Percentiles rank a stretch among this genome's conserved stretches.
Evolutionary conservation across 1,284 basidiomycete genomes (phyloP).

Genomic region (Somion occarium): DNA sequence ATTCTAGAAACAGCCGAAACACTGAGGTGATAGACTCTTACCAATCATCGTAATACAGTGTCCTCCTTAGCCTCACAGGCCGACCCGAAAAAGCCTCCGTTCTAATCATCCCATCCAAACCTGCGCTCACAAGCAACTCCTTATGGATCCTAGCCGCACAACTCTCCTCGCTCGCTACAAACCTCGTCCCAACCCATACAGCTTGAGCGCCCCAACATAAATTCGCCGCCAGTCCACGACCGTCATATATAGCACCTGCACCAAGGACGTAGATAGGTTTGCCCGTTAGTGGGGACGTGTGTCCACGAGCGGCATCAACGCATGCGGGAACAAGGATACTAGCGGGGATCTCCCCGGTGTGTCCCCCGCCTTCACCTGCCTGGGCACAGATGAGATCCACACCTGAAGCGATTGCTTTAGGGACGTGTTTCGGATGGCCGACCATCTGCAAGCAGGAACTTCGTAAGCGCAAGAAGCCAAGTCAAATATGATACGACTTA

Average conservation of each 20-base stretch:
- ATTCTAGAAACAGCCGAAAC: not conserved
- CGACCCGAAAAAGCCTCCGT: constrained; percentile 84
- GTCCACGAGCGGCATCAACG: constrained; percentile 72
- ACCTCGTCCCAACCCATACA: constrained; percentile 67
- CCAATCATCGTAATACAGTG: constrained; percentile 60
- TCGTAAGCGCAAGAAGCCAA: constrained; percentile 7
- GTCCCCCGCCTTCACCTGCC: constrained; percentile 81
- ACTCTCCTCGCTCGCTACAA: constrained; percentile 78
- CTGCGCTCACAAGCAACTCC: constrained; percentile 57
- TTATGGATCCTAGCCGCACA: constrained; percentile 79
- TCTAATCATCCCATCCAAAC: constrained; percentile 64
- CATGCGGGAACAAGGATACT: constrained; percentile 76
- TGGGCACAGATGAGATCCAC: constrained; percentile 87
- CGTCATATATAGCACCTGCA: constrained; percentile 82
- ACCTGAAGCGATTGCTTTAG: constrained; percentile 72
- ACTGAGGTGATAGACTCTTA: constrained; percentile 11
- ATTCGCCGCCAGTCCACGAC: constrained; percentile 76
- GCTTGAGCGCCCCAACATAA: constrained; percentile 79
- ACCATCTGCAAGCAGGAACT: constrained; percentile 56
- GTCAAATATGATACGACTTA: constrained; percentile 23
- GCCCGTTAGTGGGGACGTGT: constrained; percentile 71
- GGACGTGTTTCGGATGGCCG: constrained; percentile 80
- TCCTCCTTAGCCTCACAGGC: constrained; percentile 76
- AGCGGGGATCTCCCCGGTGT: constrained; percentile 68
- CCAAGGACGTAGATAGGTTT: constrained; percentile 78